Evolutionary conservation across 176 grass and related monocot genomes (phyloP), one percentile per base, ranked within the genome.

Genomic region (Carex littledalei): DNA sequence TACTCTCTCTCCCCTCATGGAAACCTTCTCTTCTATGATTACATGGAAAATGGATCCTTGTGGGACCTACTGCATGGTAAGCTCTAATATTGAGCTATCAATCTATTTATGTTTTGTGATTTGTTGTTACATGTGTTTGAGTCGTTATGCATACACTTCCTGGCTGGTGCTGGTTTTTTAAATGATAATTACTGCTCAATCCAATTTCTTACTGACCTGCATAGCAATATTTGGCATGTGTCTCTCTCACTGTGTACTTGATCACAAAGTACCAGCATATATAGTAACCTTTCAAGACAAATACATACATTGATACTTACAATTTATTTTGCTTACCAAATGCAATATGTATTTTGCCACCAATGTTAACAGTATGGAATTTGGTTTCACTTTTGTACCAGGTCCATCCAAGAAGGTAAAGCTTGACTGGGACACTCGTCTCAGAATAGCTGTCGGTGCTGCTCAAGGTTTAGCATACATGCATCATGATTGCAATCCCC

Each of bases 1-100:
- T 99, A 96, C 79, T 95, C 93, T 22, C 90, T 96, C 3, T 95
- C 97, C 39, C 93, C 93, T 7, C 87, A 96, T 84, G 97, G 97
- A 86, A 99, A 99, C 78, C 87, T 99, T n/a, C 93, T 99, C 21
- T 95, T 99, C 87, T 99, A 99, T 14, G 97, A 99, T 74, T 96
- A 94, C 85, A 96, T 99, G 97, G 93, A 96, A 91, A 99, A 99
- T 83, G 97, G 97, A 17, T 99, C 97, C 75, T 82, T 99, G 71
- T 99, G 97, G 97, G 97, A 99, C 85, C 91, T 99, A 81, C 97
- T 99, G 67, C 97, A 99, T 7, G 97, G 97, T 99, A 86, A 67
- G 78, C 31, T 56, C 21, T 47, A 16, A 20, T 43, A 18, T 8
- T 41, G 64, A 31, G 49, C 49, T 55, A 53, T 18, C 16, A 37